Evolutionary conservation across 2,329 filamentous ascomycete species (phyloP).

Genomic region (Simplicillium sp.): DNA sequence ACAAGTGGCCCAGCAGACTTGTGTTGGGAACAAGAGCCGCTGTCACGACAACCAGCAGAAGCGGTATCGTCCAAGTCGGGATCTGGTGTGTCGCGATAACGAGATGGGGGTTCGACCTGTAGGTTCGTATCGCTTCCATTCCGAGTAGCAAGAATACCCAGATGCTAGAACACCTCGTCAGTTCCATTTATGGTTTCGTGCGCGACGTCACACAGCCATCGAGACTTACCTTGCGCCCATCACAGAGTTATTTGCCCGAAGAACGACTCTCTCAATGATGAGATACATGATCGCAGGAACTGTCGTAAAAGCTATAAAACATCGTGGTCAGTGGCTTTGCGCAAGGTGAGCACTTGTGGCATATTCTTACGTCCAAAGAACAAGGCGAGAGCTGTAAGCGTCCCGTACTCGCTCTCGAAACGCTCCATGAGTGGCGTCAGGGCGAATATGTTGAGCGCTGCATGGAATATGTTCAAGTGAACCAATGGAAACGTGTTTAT

Average conservation of each 20-base stretch:
- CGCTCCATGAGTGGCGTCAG: constrained; percentile 83
- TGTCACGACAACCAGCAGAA: constrained; percentile 67
- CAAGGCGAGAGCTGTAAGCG: constrained; percentile 73
- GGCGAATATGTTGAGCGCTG: constrained; percentile 68
- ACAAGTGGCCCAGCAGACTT: constrained; percentile 79
- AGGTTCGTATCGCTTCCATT: constrained; percentile 79
- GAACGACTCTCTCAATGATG: constrained; percentile 62
- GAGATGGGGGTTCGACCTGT: constrained; percentile 71
- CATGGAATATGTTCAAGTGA: constrained; percentile 73
- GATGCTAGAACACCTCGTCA: constrained; percentile 44
- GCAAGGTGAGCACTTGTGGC: neutral
- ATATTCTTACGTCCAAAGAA: constrained; percentile 79
- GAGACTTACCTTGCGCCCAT: constrained; percentile 66
- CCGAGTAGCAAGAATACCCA: constrained; percentile 88
- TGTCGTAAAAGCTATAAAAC: constrained; percentile 57
- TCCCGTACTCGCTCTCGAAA: constrained; percentile 89
- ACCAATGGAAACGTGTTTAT: constrained; percentile 88
- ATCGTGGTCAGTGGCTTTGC: neutral
- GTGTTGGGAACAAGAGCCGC: constrained; percentile 71
- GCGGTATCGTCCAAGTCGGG: constrained; percentile 84
- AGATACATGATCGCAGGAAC: constrained; percentile 78
- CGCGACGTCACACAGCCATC: too few relatives aligned
- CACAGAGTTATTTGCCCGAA: constrained; percentile 63
- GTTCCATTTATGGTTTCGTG: neutral
- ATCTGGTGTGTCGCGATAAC: constrained; percentile 55